Conservation (phyloP, 1,284 basidiomycete species). For the Ceraceosorus bombacis region DNA sequence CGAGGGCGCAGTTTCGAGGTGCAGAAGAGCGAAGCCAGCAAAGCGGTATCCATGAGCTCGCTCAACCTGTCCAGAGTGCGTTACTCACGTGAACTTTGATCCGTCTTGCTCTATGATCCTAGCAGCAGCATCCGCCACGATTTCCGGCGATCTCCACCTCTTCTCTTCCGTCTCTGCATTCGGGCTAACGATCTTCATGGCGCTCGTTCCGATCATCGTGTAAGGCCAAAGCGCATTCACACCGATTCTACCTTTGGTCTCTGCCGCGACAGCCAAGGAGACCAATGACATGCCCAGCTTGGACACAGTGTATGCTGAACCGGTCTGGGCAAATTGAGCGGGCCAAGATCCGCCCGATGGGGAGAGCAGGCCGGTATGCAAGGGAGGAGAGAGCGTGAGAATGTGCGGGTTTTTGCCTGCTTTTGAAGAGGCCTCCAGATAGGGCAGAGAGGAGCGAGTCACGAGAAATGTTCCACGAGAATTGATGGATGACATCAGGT, state of each 20-base stretch:
- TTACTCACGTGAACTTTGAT: conserved; percentile 15
- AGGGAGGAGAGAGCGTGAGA: conserved; percentile 40
- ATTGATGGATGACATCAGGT: conserved; percentile 36
- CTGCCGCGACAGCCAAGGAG: conserved; percentile 39
- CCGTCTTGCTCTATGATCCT: conserved; percentile 33
- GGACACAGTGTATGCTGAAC: conserved; percentile 38
- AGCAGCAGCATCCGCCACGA: conserved; percentile 42
- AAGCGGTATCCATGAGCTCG: no score
- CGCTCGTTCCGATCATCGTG: conserved; percentile 35
- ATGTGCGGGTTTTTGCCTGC: conserved; percentile 40
- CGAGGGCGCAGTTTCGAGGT: no score
- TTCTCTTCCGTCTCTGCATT: conserved; percentile 28
- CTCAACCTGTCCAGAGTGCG: no score
- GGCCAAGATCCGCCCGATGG: conserved; percentile 18
- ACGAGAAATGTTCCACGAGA: conserved; percentile 42
- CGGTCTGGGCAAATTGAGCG: conserved; percentile 20
- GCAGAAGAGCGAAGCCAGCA: no score
- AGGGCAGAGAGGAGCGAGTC: conserved; percentile 36
- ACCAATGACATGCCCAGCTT: conserved; percentile 45
- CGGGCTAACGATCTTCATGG: conserved; percentile 38
- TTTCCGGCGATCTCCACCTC: conserved; percentile 28
- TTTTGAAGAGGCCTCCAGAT: conserved; percentile 28
- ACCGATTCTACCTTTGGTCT: conserved; percentile 27
- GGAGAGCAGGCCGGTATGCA: conserved; percentile 26
- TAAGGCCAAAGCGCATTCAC: conserved; percentile 41